Base-by-base conservation (phyloP, 2,329 filamentous ascomycete genomes). In the Knufia fluminis region DNA sequence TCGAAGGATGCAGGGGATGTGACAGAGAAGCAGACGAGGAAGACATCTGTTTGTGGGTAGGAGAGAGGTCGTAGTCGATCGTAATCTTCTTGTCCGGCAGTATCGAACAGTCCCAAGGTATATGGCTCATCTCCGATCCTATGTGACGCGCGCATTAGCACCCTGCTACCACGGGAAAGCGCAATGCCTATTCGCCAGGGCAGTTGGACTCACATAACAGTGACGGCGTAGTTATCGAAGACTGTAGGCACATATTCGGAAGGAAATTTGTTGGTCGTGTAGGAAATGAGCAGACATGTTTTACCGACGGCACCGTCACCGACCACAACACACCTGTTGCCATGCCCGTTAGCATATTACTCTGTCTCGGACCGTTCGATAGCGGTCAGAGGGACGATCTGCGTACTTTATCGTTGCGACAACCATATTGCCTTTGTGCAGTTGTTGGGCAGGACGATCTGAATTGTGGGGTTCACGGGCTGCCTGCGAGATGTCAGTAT, bases 91-190 rank as follows among this genome's bases (percentile, higher is more conserved):
- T 98, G 92, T 69, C 92, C 92, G 55, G 92, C 92, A 32, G 92
- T 98, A 82, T 98, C 92, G 66, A 97, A 98, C 23, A 98, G 79
- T 52, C 92, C 92, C 42, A 98, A 78, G 14, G 92, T 98, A 69
- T 97, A 97, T 52, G 92, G 92, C 71, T 98, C 92, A 68, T 97
- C 92, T 58, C 92, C 92, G 68, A 98, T 97, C 92, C 92, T 98
- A 65, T 48, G 52, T 20, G 40, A 46, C n/a, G 28, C 57, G 45
- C 53, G 39, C 50, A 60, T 51, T 50, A 50, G 32, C 24, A 23
- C 50, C 41, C 42, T 40, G 12, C 36, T 49, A 31, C 8, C 19
- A 31, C n/a, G 14, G 23, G 17, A 24, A 16, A 10, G 40, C 33
- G n/a, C 20, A 16, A 17, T 42, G 2, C 4, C 10, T 10, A 26